Evolutionary conservation across 345 rosid genomes (phyloP), one percentile per base, ranked within the genome.

Genomic region (Tarenaya hassleriana): DNA sequence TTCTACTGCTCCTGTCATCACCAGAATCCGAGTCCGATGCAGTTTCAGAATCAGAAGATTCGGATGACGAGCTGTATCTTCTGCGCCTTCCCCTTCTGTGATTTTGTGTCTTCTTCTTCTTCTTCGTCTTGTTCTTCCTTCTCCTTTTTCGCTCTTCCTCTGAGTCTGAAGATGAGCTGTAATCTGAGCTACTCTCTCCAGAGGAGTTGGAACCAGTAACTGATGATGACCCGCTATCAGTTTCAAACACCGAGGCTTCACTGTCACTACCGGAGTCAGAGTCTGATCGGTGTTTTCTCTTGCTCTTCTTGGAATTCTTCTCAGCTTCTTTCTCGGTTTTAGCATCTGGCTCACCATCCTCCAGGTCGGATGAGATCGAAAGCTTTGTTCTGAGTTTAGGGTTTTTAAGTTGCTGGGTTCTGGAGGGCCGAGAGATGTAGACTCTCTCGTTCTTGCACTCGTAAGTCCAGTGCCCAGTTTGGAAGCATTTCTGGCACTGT

Each of bases 401-500:
- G 52, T 85, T 92, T 77, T 88, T 88, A 39, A 92, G 95, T 64
- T 88, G 87, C 71, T 92, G 97, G 10, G 97, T 92, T 50, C 98
- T 69, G 0, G 98, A 92, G 0, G 97, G 97, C 1, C 97, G 73
- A 1, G 95, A 80, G 59, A 88, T 78, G 69, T 92, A 92, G 56
- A 88, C 95, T 55, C 97, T 63, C 38, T 92, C 98, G 16, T 92
- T 88, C 73, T 86, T 92, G 69, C 98, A 92, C 68, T 92, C 88
- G 1, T 77, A 88, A 9, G 98, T 88, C 97, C 98, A 92, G 38
- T 92, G 98, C 1, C 95, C 98, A 0, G 81, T n/a, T 39, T 92
- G 94, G 46, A 77, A 81, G 58, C 98, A 92, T 63, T 79, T 92
- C 77, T 92, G 98, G 71, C 98, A 92, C 67, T 79, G 98, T 0